Evolutionary conservation across 2,329 filamentous ascomycete species (phyloP).

Genomic region (Botryotinia narcissicola): DNA sequence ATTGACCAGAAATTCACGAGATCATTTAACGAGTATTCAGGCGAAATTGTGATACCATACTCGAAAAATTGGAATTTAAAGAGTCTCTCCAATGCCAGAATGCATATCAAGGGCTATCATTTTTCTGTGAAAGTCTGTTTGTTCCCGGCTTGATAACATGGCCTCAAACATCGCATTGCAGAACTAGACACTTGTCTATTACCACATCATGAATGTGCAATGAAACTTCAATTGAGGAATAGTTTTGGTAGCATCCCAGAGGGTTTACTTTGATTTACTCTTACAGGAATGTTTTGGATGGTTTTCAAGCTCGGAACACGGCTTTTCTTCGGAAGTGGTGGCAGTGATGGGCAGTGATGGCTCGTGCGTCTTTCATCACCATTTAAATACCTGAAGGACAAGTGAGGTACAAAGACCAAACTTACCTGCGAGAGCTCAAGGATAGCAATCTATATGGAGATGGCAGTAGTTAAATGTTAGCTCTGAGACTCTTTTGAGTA

Average conservation of each 20-base stretch:
- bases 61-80: neutral
- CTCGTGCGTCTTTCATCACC: neutral
- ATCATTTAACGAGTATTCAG: neutral
- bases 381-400: neutral
- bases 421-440: neutral
- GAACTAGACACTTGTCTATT: constrained; percentile 4
- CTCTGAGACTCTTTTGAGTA: neutral
- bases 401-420: no score
- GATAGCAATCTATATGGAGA: neutral
- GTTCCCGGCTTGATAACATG: neutral
- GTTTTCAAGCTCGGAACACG: neutral
- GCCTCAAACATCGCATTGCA: neutral
- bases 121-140: neutral
- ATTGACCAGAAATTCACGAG: no score
- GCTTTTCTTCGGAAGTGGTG: neutral
- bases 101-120: neutral
- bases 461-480: neutral
- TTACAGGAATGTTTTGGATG: neutral
- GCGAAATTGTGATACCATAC: neutral
- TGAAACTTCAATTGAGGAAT: neutral
- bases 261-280: neutral
- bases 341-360: neutral
- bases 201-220: neutral
- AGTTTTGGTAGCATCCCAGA: neutral
- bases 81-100: neutral